Conservation (phyloP, 495 filamentous ascomycete genomes). For the Glonium stellatum region DNA sequence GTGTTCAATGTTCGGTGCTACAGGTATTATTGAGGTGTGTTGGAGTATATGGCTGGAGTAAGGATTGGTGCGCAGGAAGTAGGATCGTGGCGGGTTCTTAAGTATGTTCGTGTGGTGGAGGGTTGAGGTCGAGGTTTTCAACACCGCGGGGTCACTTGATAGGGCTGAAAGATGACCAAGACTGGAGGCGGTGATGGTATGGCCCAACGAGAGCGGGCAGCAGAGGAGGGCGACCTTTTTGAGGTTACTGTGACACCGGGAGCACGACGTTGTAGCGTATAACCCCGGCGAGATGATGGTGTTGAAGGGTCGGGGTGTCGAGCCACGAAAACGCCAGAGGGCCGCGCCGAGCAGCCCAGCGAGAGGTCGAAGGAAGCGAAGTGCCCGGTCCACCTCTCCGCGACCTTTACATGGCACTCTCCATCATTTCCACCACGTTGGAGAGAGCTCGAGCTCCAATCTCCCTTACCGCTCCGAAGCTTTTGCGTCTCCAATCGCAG, state of each 20-base stretch:
- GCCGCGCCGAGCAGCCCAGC: background rate
- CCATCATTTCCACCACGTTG: background rate
- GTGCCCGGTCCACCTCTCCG: background rate
- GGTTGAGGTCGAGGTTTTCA: background rate
- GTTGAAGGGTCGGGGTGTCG: background rate
- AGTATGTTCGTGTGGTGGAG: background rate
- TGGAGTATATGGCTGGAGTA: background rate
- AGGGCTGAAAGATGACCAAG: background rate
- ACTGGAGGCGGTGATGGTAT: background rate
- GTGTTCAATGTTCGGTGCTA: background rate
- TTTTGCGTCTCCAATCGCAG: conserved; percentile 1
- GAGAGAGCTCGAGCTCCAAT: background rate
- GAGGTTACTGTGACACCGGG: no score
- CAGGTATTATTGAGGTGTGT: background rate
- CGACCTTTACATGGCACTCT: background rate
- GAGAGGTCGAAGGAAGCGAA: background rate
- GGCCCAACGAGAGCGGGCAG: background rate
- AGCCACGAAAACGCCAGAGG: background rate
- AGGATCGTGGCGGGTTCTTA: background rate
- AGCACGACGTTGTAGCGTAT: background rate
- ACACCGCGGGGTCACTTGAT: background rate
- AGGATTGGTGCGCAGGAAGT: background rate
- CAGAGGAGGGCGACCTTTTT: background rate
- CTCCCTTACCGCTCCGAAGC: conserved; percentile 4
- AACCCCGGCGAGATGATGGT: background rate